Evolutionary conservation across 176 grass and related monocot genomes (phyloP).

Genomic region (Rhipidocladum racemiflorum): DNA sequence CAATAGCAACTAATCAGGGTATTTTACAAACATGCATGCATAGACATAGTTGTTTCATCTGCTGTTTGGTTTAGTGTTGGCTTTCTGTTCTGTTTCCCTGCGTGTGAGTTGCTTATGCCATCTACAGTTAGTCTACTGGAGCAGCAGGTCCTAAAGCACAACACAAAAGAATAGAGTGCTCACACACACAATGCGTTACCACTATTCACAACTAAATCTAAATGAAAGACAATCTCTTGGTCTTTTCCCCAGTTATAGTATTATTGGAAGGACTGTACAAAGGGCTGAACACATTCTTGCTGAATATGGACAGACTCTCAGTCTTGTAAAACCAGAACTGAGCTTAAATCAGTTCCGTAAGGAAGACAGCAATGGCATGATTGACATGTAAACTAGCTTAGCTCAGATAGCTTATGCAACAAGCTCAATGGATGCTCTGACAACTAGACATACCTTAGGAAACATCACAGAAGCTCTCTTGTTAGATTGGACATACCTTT

Average conservation of each 20-base stretch:
- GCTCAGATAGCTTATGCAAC: not conserved
- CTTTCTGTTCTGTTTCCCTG: not conserved
- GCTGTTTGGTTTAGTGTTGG: not conserved
- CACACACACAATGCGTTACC: not conserved
- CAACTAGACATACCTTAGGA: not conserved
- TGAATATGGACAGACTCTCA: not conserved
- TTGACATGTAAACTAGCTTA: not conserved
- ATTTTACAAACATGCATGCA: not conserved
- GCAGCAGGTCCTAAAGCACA: not conserved
- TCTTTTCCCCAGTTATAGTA: not conserved
- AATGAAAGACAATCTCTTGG: not conserved
- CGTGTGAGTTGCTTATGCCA: not conserved
- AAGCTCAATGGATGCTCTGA: not conserved
- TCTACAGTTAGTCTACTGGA: not conserved
- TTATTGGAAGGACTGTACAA: not conserved
- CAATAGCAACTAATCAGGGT: not conserved
- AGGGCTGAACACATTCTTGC: not conserved
- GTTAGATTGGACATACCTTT: constrained; percentile 7
- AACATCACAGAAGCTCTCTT: not conserved
- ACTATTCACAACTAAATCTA: not conserved
- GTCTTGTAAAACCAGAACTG: not conserved
- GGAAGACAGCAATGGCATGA: not conserved
- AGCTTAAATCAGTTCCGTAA: not conserved
- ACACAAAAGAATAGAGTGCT: not conserved
- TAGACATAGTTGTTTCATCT: not conserved